These are phyloP conservation scores for Papilionanthe hybrid DNA, from an alignment of 116 monocot genomes.

Conservation along the genomic window DNA sequence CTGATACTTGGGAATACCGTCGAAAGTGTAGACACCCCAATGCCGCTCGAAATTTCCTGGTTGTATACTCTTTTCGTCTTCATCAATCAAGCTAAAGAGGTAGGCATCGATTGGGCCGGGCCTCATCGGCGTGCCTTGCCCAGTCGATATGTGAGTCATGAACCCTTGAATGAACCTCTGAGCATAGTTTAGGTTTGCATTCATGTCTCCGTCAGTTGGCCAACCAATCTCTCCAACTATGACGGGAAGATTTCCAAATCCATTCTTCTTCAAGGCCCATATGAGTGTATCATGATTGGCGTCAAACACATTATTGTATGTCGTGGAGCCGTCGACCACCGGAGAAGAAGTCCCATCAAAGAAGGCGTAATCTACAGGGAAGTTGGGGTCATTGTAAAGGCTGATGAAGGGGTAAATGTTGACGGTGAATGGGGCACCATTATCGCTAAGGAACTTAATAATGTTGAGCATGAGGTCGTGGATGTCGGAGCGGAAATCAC, in stretches of 20 bases:
- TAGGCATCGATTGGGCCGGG: slow-evolving; percentile 62
- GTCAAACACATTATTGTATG: slow-evolving; percentile 29
- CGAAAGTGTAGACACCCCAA: slow-evolving; percentile 69
- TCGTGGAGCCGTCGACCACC: slow-evolving; percentile 10
- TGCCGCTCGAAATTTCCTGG: slow-evolving; percentile 91
- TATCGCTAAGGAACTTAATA: slow-evolving; percentile 27
- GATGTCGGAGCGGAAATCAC: slow-evolving; percentile 28
- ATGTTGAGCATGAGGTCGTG: slow-evolving; percentile 20
- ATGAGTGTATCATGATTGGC: slow-evolving; percentile 29
- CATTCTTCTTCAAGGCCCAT: slow-evolving; percentile 33
- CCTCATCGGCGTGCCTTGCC: slow-evolving; percentile 61
- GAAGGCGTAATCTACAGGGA: slow-evolving; percentile 31
- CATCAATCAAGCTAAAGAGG: slow-evolving; percentile 80
- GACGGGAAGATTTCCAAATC: slow-evolving; percentile 23
- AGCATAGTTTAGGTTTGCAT: slow-evolving; percentile 20
- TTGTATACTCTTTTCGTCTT: slow-evolving; percentile 77
- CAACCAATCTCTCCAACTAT: slow-evolving; percentile 30
- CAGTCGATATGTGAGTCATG: slow-evolving; percentile 18
- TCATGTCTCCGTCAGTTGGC: slow-evolving; percentile 34
- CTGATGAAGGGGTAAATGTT: slow-evolving; percentile 97
- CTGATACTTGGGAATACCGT: slow-evolving; percentile 66
- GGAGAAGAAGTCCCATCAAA: slow-evolving; percentile 20
- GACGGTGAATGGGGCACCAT: slow-evolving; percentile 56
- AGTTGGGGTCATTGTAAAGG: slow-evolving; percentile 55
- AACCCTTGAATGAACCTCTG: slow-evolving; percentile 30